These are phyloP conservation scores for Talaromyces sp. DNA, from an alignment of 2,329 filamentous ascomycete genomes.

Conservation along the genomic window DNA sequence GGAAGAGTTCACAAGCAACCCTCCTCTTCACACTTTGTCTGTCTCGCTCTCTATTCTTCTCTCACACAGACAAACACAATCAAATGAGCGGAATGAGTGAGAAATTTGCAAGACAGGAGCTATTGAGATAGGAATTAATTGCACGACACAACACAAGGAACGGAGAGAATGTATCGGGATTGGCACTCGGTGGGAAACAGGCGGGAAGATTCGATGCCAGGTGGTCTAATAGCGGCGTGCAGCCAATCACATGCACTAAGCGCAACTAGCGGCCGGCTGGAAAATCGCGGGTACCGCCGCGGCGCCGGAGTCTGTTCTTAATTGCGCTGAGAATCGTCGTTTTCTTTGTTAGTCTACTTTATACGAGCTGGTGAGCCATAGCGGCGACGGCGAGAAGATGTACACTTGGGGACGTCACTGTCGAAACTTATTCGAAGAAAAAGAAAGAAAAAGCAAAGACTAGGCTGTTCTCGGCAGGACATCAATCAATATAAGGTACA, in stretches of 20 bases:
- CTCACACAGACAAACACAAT: not conserved
- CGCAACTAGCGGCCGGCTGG: not conserved
- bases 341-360: not conserved
- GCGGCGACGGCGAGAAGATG: not conserved
- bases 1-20: not conserved
- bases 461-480: not conserved
- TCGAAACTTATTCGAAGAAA: too few species aligned
- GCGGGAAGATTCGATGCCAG: slow-evolving; percentile 8
- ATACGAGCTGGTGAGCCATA: not conserved
- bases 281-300: not conserved
- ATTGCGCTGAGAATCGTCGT: not conserved
- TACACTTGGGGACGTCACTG: not conserved
- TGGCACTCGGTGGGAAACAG: not conserved
- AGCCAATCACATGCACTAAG: slow-evolving; percentile 2
- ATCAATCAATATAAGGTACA: not conserved
- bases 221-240: not conserved
- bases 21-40: not conserved
- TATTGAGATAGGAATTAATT: not conserved
- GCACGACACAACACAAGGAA: not conserved
- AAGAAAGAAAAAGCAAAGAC: not conserved
- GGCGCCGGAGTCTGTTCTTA: not conserved
- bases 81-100: not conserved
- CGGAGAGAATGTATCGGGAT: not conserved
- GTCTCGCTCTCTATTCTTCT: not conserved
- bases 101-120: not conserved